Percentiles rank a stretch among this genome's conserved stretches.
phyloP scores from a whole-genome alignment of 495 filamentous ascomycete species.

The Aspergillus heteromorphus region DNA sequence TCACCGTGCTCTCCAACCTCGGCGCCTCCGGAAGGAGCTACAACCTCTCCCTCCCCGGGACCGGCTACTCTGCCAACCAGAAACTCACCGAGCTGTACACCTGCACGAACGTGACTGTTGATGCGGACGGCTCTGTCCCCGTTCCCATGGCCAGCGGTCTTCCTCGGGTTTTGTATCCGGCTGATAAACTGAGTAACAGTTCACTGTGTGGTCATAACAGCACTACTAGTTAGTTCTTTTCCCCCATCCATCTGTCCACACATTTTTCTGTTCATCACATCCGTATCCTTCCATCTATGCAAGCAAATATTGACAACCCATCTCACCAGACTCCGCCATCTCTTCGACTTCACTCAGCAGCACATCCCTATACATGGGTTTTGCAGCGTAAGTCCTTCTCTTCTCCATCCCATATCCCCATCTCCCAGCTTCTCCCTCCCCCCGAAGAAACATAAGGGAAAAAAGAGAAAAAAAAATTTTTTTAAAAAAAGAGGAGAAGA shows the following conservation, averaged over 20 bases:
- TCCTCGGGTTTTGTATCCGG: conserved; percentile 27
- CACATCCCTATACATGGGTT: neutral
- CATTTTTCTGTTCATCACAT: too few relatives aligned
- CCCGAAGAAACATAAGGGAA: too few relatives aligned
- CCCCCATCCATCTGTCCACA: neutral
- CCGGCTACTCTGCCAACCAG: conserved; percentile 30
- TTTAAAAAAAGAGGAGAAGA: neutral
- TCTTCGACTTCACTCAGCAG: neutral
- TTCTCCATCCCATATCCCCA: too few relatives aligned
- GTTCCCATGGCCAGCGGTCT: conserved; percentile 30
- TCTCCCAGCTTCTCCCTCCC: too few relatives aligned
- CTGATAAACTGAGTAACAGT: conserved; percentile 2
- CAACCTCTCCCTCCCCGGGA: conserved; percentile 40
- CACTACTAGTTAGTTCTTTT: neutral
- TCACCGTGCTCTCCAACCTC: conserved; percentile 57
- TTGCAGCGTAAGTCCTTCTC: neutral
- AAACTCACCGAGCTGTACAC: conserved; percentile 41
- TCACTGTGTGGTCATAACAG: neutral
- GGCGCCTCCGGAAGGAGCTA: conserved; percentile 43
- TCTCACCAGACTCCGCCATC: neutral
- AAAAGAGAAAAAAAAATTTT: too few relatives aligned
- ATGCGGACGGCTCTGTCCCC: conserved; percentile 25
- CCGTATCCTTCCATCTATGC: too few relatives aligned
- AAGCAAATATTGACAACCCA: too few relatives aligned
- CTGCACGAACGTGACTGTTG: conserved; percentile 37